phyloP scores from a whole-genome alignment of 2,329 filamentous ascomycete genomes.

The Fusarium equiseti region DNA sequence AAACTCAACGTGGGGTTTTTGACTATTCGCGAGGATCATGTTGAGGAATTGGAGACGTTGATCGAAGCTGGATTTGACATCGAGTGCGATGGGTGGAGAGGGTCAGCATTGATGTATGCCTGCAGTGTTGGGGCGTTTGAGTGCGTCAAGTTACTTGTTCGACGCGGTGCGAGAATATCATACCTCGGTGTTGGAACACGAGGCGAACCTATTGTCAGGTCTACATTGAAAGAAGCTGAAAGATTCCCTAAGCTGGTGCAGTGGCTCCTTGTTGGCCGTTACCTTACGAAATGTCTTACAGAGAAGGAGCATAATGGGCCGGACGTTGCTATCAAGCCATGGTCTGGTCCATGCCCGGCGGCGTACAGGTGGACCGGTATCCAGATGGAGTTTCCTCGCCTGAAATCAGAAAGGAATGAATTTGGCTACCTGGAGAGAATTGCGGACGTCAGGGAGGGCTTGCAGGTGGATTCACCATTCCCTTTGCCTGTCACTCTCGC shows the following conservation, averaged over 20 bases:
- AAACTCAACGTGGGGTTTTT: slow-evolving; percentile 6
- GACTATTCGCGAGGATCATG: slow-evolving; percentile 15
- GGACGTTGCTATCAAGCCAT: slow-evolving; percentile 7
- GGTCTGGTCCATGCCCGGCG: slow-evolving; percentile 37
- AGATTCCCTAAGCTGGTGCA: slow-evolving; percentile 26
- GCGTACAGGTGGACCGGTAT: slow-evolving; percentile 12
- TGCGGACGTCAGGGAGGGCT: neutral
- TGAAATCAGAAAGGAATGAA: neutral
- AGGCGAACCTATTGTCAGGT: slow-evolving; percentile 23
- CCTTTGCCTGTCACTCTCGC: slow-evolving; percentile 30
- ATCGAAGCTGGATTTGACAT: slow-evolving; percentile 36
- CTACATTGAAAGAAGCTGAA: slow-evolving; percentile 26
- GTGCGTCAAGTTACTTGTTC: slow-evolving; percentile 40
- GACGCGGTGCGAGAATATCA: slow-evolving; percentile 29
- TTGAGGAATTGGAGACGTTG: slow-evolving; percentile 13
- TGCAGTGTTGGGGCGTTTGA: slow-evolving; percentile 21
- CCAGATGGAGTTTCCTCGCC: neutral
- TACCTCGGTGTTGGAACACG: slow-evolving; percentile 23
- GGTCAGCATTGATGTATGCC: slow-evolving; percentile 43
- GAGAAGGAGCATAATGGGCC: neutral
- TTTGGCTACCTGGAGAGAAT: slow-evolving; percentile 12
- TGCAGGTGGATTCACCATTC: slow-evolving; percentile 1
- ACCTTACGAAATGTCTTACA: slow-evolving; percentile 17
- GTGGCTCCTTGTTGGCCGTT: slow-evolving; percentile 39
- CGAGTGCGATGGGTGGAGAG: slow-evolving; percentile 29